These are phyloP conservation scores for Incumbomyces lentus DNA, from an alignment of 2,329 filamentous ascomycete species.

Conservation along the genomic window DNA sequence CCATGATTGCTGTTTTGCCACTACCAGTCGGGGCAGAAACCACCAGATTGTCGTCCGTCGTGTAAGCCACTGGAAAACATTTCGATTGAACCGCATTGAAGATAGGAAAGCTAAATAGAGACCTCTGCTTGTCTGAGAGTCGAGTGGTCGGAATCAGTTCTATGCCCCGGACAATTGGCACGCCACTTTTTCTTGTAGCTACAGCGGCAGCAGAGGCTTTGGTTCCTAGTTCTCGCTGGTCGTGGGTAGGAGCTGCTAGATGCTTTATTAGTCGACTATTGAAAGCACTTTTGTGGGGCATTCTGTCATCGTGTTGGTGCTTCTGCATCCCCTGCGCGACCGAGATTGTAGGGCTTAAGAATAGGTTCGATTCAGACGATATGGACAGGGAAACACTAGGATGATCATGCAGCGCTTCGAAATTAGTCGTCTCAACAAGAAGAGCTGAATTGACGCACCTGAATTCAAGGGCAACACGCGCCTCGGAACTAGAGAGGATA, in stretches of 20 bases:
- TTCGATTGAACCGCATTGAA: constrained; percentile 81
- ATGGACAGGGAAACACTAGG: neutral
- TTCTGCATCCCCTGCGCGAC: constrained; percentile 10
- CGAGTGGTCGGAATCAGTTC: constrained; percentile 47
- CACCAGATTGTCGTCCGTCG: constrained; percentile 63
- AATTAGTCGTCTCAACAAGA: no score
- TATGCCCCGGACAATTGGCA: constrained; percentile 48
- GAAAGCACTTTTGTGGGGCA: neutral
- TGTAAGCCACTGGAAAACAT: constrained; percentile 58
- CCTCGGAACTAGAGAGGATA: no score
- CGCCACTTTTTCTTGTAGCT: constrained; percentile 3
- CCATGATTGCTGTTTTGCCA: constrained; percentile 72
- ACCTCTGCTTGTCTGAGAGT: constrained; percentile 58
- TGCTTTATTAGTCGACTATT: neutral
- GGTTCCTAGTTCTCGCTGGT: no score
- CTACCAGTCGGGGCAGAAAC: constrained; percentile 74
- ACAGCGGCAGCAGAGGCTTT: no score
- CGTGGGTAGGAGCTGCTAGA: no score
- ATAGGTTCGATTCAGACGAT: constrained; percentile 11
- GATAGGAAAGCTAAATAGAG: constrained; percentile 60
- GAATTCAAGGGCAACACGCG: no score
- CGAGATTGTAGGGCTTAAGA: constrained; percentile 13
- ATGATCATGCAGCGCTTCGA: constrained; percentile 1
- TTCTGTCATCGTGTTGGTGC: no score
- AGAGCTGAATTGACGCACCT: no score